Evolutionary conservation across 164 flowering plant genomes (phyloP).

Genomic region (Sedum album): DNA sequence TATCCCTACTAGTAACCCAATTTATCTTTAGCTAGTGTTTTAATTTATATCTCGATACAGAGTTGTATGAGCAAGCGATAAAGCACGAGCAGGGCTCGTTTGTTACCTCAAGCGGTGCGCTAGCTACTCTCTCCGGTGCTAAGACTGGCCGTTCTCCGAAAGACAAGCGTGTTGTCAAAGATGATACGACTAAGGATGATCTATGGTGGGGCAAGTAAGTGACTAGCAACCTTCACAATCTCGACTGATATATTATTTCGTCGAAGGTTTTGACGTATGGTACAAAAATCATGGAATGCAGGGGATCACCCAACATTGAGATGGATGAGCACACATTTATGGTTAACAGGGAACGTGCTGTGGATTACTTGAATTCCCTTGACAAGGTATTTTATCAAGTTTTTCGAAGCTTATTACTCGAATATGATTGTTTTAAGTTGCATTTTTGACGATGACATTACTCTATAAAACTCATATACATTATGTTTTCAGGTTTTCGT

Average conservation of each 20-base stretch:
- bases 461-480: background rate
- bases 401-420: too few species aligned
- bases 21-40: too few species aligned
- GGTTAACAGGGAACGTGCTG: slow-evolving; percentile 96
- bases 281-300: slow-evolving; percentile 14
- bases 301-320: slow-evolving; percentile 98
- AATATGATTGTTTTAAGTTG: too few species aligned
- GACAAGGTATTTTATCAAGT: slow-evolving; percentile 55
- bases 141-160: too few species aligned
- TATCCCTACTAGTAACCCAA: background rate
- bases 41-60: slow-evolving; percentile 23
- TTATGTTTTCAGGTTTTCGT: slow-evolving; percentile 90
- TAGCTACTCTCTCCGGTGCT: too few species aligned
- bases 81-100: too few species aligned
- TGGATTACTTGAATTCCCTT: slow-evolving; percentile 87
- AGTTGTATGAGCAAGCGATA: slow-evolving; percentile 94
- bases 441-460: background rate
- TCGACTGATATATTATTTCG: too few species aligned
- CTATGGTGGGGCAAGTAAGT: slow-evolving; percentile 99
- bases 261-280: background rate
- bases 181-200: slow-evolving; percentile 74
- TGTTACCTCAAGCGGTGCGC: too few species aligned
- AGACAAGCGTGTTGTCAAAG: too few species aligned
- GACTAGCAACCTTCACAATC: background rate
- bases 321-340: too few species aligned